These are phyloP conservation scores for Cymbopogon flexuosus DNA, from an alignment of 202 grass and related monocot genomes.

Conservation along the genomic window DNA sequence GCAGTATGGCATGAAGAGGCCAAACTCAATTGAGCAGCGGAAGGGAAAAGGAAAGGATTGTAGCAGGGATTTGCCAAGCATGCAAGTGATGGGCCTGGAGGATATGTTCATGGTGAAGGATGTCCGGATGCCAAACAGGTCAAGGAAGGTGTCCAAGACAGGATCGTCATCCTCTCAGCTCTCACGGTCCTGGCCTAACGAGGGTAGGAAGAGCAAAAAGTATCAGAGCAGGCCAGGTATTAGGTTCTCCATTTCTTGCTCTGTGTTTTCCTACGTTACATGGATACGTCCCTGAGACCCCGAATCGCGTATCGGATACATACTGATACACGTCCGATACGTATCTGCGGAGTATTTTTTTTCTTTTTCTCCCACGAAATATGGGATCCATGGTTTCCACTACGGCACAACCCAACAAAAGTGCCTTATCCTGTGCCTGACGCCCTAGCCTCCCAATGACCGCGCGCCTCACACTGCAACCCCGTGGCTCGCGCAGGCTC, in stretches of 20 bases:
- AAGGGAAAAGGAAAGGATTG: constrained; percentile 41
- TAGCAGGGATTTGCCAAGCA: constrained; percentile 30
- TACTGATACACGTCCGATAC: no score
- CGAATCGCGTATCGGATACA: no score
- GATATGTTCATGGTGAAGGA: constrained; percentile 63
- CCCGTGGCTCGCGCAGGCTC: no score
- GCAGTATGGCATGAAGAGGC: constrained; percentile 68
- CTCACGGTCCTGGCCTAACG: constrained; percentile 63
- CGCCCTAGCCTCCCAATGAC: no score
- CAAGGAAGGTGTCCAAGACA: constrained; percentile 32
- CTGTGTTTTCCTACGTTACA: background rate
- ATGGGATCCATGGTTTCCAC: no score
- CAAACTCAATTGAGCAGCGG: constrained; percentile 14
- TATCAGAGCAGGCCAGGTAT: constrained; percentile 49
- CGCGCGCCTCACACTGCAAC: no score
- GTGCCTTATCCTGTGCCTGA: no score
- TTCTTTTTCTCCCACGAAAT: no score
- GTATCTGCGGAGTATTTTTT: no score
- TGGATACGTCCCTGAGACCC: no score
- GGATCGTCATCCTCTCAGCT: constrained; percentile 53
- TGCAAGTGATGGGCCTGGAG: constrained; percentile 40
- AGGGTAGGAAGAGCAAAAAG: constrained; percentile 48
- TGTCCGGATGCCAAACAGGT: constrained; percentile 30
- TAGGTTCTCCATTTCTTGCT: background rate
- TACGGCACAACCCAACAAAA: no score